Evolutionary conservation across 2,329 filamentous ascomycete genomes (phyloP).

Genomic region (Pestalotiopsis sp.): DNA sequence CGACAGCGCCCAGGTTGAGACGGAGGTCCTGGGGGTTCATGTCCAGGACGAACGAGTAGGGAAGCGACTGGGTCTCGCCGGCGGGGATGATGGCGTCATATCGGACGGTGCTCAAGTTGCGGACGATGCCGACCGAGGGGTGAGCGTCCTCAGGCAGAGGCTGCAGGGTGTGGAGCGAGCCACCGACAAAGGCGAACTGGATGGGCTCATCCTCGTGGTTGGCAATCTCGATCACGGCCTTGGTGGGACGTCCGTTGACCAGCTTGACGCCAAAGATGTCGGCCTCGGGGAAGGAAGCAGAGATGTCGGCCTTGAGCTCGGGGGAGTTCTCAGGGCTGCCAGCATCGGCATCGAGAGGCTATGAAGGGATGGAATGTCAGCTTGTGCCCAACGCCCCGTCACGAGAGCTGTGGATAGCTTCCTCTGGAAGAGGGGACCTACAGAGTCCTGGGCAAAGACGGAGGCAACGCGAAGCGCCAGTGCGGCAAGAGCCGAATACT

Average conservation of each 20-base stretch:
- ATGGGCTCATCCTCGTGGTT: conserved; percentile 83
- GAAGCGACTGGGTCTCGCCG: conserved; percentile 75
- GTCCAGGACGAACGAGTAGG: conserved; percentile 86
- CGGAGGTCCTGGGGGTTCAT: conserved; percentile 90
- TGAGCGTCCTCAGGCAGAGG: conserved; percentile 52
- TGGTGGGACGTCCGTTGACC: conserved; percentile 86
- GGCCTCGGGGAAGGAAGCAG: conserved; percentile 66
- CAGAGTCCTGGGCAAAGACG: conserved; percentile 34
- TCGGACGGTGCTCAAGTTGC: conserved; percentile 80
- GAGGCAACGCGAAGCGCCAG: conserved; percentile 34
- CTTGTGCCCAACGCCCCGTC: conserved; percentile 5
- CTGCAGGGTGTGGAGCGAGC: conserved; percentile 66
- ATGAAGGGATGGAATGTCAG: conserved; percentile 8
- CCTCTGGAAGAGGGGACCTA: conserved; percentile 21
- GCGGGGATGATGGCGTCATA: conserved; percentile 76
- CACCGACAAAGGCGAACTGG: conserved; percentile 75
- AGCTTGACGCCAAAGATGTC: conserved; percentile 96
- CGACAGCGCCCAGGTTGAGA: conserved; percentile 75
- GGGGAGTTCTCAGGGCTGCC: conserved; percentile 30
- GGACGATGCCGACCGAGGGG: conserved; percentile 62
- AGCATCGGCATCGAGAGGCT: conserved; percentile 31
- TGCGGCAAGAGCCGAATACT: conserved; percentile 36
- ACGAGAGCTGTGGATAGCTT: neutral
- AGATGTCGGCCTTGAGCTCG: conserved; percentile 66
- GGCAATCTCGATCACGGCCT: conserved; percentile 78